Evolutionary conservation across 148 eudicot species (phyloP).

Genomic region (Vaccinium darrowii): DNA sequence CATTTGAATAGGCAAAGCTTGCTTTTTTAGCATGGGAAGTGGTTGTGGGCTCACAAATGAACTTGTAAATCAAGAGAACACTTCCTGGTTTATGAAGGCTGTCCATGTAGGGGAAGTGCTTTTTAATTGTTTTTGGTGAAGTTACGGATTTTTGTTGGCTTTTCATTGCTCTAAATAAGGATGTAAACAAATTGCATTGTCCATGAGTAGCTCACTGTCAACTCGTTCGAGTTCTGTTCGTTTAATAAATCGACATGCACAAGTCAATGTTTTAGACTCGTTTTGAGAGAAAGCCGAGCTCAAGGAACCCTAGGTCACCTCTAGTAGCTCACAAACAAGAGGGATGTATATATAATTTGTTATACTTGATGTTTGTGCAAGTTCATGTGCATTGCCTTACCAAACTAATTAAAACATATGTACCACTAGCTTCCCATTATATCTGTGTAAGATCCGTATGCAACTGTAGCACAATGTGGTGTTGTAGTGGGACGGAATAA

Average conservation of each 20-base stretch:
- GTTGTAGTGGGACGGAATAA: conserved; percentile 24
- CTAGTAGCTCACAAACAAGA: neutral
- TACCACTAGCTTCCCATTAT: neutral
- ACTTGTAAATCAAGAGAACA: neutral
- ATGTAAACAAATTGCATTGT: neutral
- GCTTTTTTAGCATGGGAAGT: neutral
- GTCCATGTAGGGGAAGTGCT: neutral
- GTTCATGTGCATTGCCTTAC: neutral
- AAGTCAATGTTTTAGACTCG: neutral
- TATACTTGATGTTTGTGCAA: neutral
- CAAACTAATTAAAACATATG: neutral
- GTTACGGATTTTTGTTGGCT: neutral
- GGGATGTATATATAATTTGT: neutral
- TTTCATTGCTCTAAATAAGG: neutral
- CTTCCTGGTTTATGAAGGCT: neutral
- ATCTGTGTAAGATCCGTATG: neutral
- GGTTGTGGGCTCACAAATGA: neutral
- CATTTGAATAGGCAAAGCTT: neutral
- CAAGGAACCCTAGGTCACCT: neutral
- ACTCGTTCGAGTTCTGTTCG: neutral
- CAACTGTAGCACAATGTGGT: conserved; percentile 9
- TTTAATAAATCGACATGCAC: neutral
- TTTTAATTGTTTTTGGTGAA: neutral
- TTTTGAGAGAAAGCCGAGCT: neutral
- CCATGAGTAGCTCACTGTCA: neutral